Conservation (phyloP, 306 rosid species). For the Fagus crenata region DNA sequence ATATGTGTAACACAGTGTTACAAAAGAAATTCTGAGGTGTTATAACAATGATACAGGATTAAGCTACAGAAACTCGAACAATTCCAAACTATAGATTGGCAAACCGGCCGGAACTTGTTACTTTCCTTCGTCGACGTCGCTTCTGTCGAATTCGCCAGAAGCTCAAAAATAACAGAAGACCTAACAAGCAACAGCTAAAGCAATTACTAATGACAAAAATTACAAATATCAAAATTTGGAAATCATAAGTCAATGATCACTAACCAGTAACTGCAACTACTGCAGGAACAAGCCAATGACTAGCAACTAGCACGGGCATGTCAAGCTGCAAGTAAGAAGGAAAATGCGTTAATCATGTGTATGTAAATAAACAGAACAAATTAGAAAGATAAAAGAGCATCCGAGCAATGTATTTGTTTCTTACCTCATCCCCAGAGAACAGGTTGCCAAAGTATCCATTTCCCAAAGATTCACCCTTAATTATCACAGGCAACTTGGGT, state of each 20-base stretch:
- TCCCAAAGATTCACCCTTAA: constrained; percentile 46
- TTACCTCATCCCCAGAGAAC: constrained; percentile 84
- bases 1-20: constrained; percentile 31
- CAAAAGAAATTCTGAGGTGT: constrained; percentile 25
- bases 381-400: constrained; percentile 1
- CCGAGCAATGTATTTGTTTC: constrained; percentile 24
- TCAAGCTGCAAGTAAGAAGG: constrained; percentile 61
- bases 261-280: constrained; percentile 67
- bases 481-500: constrained; percentile 28
- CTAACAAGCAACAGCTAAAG: constrained; percentile 36
- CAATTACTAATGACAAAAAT: neutral
- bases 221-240: neutral
- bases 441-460: constrained; percentile 61
- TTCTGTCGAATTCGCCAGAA: constrained; percentile 90
- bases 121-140: constrained; percentile 76
- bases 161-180: constrained; percentile 58
- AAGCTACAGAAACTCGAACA: neutral
- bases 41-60: constrained; percentile 34
- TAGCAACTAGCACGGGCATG: constrained; percentile 60
- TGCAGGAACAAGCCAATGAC: constrained; percentile 82
- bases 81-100: constrained; percentile 53
- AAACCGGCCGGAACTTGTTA: constrained; percentile 59
- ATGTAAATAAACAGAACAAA: constrained; percentile 2
- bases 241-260: constrained; percentile 27
- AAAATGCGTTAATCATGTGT: constrained; percentile 27